These are phyloP conservation scores for Gnaphalium uliginosum DNA, from an alignment of 129 eudicot genomes.

Conservation along the genomic window DNA sequence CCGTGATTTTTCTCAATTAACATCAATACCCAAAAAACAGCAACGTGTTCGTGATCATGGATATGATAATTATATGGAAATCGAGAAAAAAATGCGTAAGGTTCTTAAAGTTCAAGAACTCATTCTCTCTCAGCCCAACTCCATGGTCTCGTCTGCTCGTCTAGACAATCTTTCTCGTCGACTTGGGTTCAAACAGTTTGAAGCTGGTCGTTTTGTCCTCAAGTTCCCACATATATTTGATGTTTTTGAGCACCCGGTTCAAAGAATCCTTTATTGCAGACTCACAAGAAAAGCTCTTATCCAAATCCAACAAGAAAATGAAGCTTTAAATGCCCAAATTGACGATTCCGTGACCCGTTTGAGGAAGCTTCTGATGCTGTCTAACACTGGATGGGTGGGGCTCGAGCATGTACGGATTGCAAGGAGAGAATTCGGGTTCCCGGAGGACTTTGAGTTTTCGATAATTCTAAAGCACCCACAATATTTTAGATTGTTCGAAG, in stretches of 20 bases:
- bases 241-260: slow-evolving; percentile 92
- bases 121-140: slow-evolving; percentile 67
- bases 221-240: slow-evolving; percentile 86
- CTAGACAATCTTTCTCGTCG: slow-evolving; percentile 69
- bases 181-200: slow-evolving; percentile 70
- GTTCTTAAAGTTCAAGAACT: slow-evolving; percentile 75
- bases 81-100: slow-evolving; percentile 83
- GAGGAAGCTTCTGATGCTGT: slow-evolving; percentile 72
- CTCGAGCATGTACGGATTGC: slow-evolving; percentile 83
- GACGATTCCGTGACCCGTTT: slow-evolving; percentile 60
- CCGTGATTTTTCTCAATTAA: slow-evolving; percentile 66
- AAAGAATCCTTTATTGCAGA: slow-evolving; percentile 76
- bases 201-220: slow-evolving; percentile 71
- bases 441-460: slow-evolving; percentile 79
- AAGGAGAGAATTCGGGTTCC: slow-evolving; percentile 76
- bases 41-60: slow-evolving; percentile 80
- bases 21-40: slow-evolving; percentile 79
- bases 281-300: slow-evolving; percentile 59
- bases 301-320: slow-evolving; percentile 79
- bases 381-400: slow-evolving; percentile 64
- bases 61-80: slow-evolving; percentile 85
- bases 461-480: slow-evolving; percentile 70
- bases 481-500: slow-evolving; percentile 76
- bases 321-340: slow-evolving; percentile 65
- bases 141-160: slow-evolving; percentile 65